Conservation (phyloP, 768 basidiomycete species). For the Xerocomellus dryophilus region DNA sequence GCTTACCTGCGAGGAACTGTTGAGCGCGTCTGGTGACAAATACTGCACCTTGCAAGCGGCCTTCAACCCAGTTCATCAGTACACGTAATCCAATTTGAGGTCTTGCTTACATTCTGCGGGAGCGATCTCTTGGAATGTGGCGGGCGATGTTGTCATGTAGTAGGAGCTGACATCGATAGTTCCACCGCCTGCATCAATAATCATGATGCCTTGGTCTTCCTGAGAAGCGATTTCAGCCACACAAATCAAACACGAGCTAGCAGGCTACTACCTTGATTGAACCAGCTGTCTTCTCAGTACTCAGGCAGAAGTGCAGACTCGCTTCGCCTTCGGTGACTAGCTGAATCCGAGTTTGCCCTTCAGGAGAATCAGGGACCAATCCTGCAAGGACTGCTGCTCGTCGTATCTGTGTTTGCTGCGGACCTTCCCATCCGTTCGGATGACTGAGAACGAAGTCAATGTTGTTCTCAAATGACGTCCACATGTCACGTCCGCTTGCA, state of each 20-base stretch:
- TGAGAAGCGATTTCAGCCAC: conserved; percentile 16
- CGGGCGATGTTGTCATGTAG: conserved; percentile 33
- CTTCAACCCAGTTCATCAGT: conserved; percentile 29
- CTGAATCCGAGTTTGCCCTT: conserved; percentile 37
- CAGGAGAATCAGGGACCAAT: conserved; percentile 36
- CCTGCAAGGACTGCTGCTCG: conserved; percentile 42
- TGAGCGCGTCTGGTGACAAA: conserved; percentile 47
- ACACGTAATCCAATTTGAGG: neutral
- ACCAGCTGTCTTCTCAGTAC: conserved; percentile 32
- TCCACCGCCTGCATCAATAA: conserved; percentile 64
- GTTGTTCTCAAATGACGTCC: conserved; percentile 39
- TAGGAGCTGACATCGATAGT: conserved; percentile 62
- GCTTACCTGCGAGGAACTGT: conserved; percentile 38
- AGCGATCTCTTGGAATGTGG: conserved; percentile 48
- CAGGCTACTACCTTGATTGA: conserved; percentile 27
- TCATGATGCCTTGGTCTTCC: conserved; percentile 46
- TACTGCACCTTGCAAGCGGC: conserved; percentile 49
- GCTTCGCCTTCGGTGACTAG: conserved; percentile 56
- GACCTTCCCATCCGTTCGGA: conserved; percentile 48
- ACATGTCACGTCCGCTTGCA: conserved; percentile 39
- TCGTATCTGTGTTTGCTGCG: conserved; percentile 43
- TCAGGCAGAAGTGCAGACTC: conserved; percentile 47
- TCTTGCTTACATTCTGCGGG: conserved; percentile 39
- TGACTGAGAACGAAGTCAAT: conserved; percentile 48
- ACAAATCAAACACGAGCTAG: neutral